Evolutionary conservation across 306 rosid genomes (phyloP), one percentile per base, ranked within the genome.

Genomic region (Lagenaria siceraria): DNA sequence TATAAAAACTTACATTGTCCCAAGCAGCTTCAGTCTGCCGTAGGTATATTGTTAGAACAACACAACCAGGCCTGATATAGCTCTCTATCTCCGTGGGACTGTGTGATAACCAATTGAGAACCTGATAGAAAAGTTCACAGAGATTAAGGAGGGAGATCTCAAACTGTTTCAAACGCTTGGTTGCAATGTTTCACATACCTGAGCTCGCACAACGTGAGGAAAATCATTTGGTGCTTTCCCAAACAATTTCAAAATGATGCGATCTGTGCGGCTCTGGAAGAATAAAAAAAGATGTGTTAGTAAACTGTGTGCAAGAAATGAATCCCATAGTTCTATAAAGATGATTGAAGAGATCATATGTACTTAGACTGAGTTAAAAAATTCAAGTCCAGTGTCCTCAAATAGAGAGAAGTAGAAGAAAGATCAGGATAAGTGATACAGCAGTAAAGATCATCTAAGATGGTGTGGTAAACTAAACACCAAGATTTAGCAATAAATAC

Each of bases 201-300:
- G 91, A 17, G 91, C 78, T 56, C 97, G 90, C 79, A 93, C 86
- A 74, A 76, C 83, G 72, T 71, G 78, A 53, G 98, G 98, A 82
- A 90, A 85, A 73, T 90, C 97, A 84, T 80, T 89, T 19, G 98
- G 98, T 58, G 87, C 93, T 82, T 93, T 93, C 61, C 99, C 99
- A 59, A 92, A 96, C 69, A 96, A 92, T 82, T 96, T 96, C 79
- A 96, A 92, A 64, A 96, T 93, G 62, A 96, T 92, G 59, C 99
- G 85, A 83, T 90, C 99, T 0, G 99, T 96, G 82, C 97, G 85
- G 84, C 87, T 83, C 99, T 96, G 92, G 48, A 82, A 74, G 56
- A 77, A 60, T 76, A 78, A 78, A 77, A 81, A 48, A 74, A 81
- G 2, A 36, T 6, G 66, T 8, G 53, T 10, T 71, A 71, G 18